phyloP scores from a whole-genome alignment of 2,329 filamentous ascomycete species.

The Botrytis pseudocinerea region DNA sequence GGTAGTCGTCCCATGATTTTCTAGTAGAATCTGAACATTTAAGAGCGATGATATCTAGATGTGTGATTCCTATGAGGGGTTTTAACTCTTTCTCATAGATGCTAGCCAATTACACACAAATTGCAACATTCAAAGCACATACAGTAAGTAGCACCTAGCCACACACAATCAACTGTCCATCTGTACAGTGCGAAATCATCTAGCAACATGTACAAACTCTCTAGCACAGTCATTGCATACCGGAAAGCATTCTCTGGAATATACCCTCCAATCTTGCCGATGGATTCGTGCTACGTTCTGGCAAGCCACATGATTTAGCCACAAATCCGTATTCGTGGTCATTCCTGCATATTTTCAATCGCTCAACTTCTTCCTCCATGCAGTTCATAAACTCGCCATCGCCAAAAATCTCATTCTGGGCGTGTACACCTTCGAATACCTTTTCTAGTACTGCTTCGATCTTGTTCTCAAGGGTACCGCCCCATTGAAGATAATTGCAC shows the following conservation, averaged over 20 bases:
- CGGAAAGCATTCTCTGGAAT: background rate
- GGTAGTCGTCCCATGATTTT: background rate
- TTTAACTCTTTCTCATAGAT: background rate
- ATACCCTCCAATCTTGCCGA: background rate
- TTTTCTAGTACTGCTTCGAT: constrained; percentile 34
- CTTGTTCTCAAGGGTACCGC: constrained; percentile 34
- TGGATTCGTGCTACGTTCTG: background rate
- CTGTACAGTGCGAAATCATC: background rate
- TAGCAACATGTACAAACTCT: background rate
- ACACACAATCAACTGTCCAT: background rate
- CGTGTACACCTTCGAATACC: constrained; percentile 38
- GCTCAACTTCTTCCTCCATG: constrained; percentile 31
- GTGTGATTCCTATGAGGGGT: background rate
- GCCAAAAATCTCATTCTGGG: constrained; percentile 38
- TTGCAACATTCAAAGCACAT: background rate
- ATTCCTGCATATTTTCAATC: constrained; percentile 41
- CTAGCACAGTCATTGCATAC: background rate
- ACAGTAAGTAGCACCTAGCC: background rate
- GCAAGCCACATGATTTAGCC: constrained; percentile 35
- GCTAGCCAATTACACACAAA: background rate
- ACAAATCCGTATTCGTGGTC: constrained; percentile 43
- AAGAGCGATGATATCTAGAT: background rate
- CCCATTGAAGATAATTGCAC: constrained; percentile 39
- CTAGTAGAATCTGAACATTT: background rate
- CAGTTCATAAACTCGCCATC: constrained; percentile 33